Base-by-base conservation (phyloP, 441 rosid species). In the Adansonia grandidieri region DNA sequence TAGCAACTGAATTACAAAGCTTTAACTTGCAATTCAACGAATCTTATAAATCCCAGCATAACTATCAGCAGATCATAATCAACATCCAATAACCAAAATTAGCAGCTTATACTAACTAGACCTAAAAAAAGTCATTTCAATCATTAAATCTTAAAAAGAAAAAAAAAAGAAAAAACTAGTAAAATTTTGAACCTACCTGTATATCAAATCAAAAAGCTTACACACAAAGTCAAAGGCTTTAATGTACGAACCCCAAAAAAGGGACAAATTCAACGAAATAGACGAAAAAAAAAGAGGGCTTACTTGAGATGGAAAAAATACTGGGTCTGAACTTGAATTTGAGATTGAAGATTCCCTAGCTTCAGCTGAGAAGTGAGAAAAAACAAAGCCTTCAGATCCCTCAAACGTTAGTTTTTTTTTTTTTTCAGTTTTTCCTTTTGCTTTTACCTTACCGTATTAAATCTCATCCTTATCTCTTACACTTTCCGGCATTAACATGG, bases 1-100 rank as follows among this genome's bases (percentile, higher is more conserved):
- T 57, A 73, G 45, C 22, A 72, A 15, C 56, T 11, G 17, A 32
- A 75, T 9, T 53, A 50, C 32, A 75, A 47, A 8, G 48, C 45
- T 48, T 20, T 11, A 32, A 61, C 71, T 61, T 24, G 15, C 68
- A 40, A 9, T 79, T 50, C 42, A 37, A 54, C 68, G 32, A 37
- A 50, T 64, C 64, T 3, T 2, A 28, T 28, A 28, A 28, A 28
- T 28, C 32, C 32, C 32, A 28, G 32, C 61, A 32, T 17, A 64
- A 64, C 51, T 2, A 76, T 19, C 6, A 66, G 24, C 79, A 76
- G 73, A 53, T 76, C 51, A 8, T 20, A 17, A 51, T n/a, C 45
- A 19, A 54, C 24, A 53, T 56, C 64, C 42, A 56, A 67, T 0
- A 13, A 51, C 22, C 15, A 70, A 47, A 68, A 13, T 48, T 11